A percentile compares a stretch with the other conserved stretches of the same genome.
These are phyloP conservation scores for Coemansia sp. DNA, from an alignment of 192 early-diverging fungal species.

Conservation along the genomic window DNA sequence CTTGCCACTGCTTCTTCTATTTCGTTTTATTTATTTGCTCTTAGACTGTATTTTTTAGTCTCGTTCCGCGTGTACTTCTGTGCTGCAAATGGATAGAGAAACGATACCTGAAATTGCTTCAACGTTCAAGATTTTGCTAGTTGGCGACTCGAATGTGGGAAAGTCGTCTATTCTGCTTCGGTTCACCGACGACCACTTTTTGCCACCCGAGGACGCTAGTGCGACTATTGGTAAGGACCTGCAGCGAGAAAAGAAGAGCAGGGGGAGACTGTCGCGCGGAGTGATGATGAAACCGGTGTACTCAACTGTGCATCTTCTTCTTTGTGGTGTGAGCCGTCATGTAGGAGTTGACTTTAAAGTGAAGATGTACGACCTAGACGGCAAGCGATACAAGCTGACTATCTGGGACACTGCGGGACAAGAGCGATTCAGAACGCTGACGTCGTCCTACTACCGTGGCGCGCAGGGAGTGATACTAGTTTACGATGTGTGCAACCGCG, in stretches of 20 bases:
- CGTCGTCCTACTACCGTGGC: constrained; percentile 95
- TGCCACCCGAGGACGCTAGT: constrained; percentile 85
- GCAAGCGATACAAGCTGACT: constrained; percentile 88
- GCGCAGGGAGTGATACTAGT: constrained; percentile 98
- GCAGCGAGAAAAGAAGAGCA: neutral
- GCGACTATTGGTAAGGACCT: constrained; percentile 77
- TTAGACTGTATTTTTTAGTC: neutral
- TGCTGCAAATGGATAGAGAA: constrained; percentile 2
- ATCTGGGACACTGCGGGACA: constrained; percentile 99
- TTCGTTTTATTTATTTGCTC: neutral
- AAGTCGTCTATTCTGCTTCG: constrained; percentile 90
- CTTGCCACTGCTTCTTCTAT: constrained; percentile 1
- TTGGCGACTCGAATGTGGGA: constrained; percentile 94
- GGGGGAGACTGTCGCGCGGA: no score
- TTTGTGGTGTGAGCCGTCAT: neutral
- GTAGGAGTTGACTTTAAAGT: constrained; percentile 98
- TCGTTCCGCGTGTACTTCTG: neutral
- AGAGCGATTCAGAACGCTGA: constrained; percentile 95
- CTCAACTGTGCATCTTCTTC: neutral
- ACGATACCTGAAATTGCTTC: constrained; percentile 55
- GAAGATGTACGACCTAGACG: constrained; percentile 79
- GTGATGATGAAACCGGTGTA: neutral
- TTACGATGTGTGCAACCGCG: constrained; percentile 93
- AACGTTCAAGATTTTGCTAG: constrained; percentile 90
- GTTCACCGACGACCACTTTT: constrained; percentile 91